Evolutionary conservation across 805 yeast genomes (phyloP).

Genomic region (Suhomyces tanzawaensis): DNA sequence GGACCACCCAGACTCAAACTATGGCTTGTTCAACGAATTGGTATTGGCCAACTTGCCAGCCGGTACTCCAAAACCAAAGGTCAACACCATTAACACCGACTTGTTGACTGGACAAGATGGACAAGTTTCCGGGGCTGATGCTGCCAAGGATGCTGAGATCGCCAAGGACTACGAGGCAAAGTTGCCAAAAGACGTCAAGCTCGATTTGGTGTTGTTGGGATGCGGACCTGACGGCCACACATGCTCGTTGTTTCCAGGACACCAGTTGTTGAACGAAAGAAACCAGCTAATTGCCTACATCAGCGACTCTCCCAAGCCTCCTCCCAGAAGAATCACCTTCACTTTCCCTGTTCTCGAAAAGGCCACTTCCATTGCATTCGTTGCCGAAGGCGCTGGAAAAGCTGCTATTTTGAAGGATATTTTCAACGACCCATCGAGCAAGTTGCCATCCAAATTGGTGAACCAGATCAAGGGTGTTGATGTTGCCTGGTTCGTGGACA

Average conservation of each 20-base stretch:
- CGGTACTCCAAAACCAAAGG: conserved; percentile 50
- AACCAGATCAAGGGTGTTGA: conserved; percentile 51
- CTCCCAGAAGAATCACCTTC: conserved; percentile 86
- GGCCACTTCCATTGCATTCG: conserved; percentile 64
- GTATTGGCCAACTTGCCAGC: conserved; percentile 51
- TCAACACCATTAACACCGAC: conserved; percentile 63
- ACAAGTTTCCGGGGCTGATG: conserved; percentile 42
- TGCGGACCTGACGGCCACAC: conserved; percentile 98
- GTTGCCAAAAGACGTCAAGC: conserved; percentile 45
- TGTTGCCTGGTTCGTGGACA: conserved; percentile 82
- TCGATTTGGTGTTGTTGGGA: conserved; percentile 77
- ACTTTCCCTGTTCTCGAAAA: conserved; percentile 71
- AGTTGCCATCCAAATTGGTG: conserved; percentile 74
- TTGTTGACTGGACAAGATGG: conserved; percentile 53
- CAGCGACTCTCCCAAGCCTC: conserved; percentile 88
- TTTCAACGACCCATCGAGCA: conserved; percentile 48
- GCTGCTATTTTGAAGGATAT: conserved; percentile 69
- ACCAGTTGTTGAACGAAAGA: conserved; percentile 57
- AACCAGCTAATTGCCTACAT: conserved; percentile 57
- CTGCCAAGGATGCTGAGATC: conserved; percentile 45
- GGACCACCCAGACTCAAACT: conserved; percentile 81
- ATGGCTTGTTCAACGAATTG: conserved; percentile 67
- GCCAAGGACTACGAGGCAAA: conserved; percentile 61
- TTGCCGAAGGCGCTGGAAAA: conserved; percentile 87
- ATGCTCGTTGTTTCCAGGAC: conserved; percentile 89